Evolutionary conservation across 441 rosid genomes (phyloP).

Genomic region (Lepidium campestre): DNA sequence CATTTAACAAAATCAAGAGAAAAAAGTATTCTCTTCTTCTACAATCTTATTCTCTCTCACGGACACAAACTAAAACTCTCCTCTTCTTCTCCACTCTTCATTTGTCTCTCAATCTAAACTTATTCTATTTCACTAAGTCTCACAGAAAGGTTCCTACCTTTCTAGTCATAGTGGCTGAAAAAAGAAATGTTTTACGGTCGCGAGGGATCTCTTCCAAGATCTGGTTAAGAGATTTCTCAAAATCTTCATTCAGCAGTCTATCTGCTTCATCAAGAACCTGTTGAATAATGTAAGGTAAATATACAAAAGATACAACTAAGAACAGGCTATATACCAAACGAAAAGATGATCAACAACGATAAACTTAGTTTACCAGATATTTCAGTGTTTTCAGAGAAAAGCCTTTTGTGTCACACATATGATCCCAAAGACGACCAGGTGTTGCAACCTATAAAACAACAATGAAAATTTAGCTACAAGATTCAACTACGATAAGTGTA

Average conservation of each 20-base stretch:
- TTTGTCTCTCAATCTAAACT: too few species aligned
- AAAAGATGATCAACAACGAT: neutral
- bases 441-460: conserved; percentile 64
- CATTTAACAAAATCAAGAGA: too few species aligned
- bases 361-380: conserved; percentile 56
- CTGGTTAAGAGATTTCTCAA: conserved; percentile 84
- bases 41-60: too few species aligned
- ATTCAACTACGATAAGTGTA: neutral
- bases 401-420: conserved; percentile 80
- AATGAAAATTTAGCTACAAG: neutral
- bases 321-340: neutral
- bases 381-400: conserved; percentile 72
- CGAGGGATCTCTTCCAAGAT: conserved; percentile 72
- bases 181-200: conserved; percentile 67
- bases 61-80: too few species aligned
- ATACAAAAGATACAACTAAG: neutral
- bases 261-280: conserved; percentile 99
- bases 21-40: too few species aligned
- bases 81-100: too few species aligned
- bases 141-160: conserved; percentile 56
- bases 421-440: conserved; percentile 93
- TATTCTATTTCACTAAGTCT: too few species aligned
- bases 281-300: neutral
- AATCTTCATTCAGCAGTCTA: conserved; percentile 88
- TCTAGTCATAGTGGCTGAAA: conserved; percentile 98